Conservation (phyloP, 441 rosid genomes). For the Jatropha podagrica region DNA sequence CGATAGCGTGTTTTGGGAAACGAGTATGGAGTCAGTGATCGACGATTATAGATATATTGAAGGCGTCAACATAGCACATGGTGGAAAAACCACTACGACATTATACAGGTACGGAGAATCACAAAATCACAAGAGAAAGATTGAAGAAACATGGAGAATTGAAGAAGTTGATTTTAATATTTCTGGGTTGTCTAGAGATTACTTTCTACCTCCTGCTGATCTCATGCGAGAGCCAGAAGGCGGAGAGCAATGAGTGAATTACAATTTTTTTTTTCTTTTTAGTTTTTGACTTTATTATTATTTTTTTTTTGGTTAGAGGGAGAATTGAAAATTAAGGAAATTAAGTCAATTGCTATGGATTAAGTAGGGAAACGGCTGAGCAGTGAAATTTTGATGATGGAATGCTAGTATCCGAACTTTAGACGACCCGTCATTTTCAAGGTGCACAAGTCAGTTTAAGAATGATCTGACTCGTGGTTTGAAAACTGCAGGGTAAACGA, state of each 20-base stretch:
- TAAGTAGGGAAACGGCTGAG: no score
- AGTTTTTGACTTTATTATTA: neutral
- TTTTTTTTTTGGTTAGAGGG: neutral
- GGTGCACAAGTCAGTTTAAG: no score
- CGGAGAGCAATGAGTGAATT: constrained; percentile 28
- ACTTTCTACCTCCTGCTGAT: constrained; percentile 88
- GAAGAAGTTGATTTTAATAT: constrained; percentile 91
- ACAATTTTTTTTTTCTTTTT: neutral
- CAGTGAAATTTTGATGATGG: no score
- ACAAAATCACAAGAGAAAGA: constrained; percentile 60
- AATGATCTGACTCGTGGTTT: no score
- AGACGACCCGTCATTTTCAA: no score
- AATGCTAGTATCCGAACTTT: no score
- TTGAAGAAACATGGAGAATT: constrained; percentile 88
- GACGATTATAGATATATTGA: constrained; percentile 67
- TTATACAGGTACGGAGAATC: constrained; percentile 62
- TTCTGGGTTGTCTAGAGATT: constrained; percentile 69
- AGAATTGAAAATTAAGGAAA: neutral
- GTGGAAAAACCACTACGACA: constrained; percentile 63
- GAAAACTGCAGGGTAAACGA: no score
- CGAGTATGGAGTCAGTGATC: constrained; percentile 63
- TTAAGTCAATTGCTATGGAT: no score
- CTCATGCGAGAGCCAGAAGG: constrained; percentile 51
- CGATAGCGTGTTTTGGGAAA: constrained; percentile 74
- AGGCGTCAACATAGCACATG: constrained; percentile 65